A percentile compares a stretch with the other conserved stretches of the same genome.
These are phyloP conservation scores for Zhuliangozyma parablackwelliae DNA, from an alignment of 1,139 yeast genomes.

Conservation along the genomic window DNA sequence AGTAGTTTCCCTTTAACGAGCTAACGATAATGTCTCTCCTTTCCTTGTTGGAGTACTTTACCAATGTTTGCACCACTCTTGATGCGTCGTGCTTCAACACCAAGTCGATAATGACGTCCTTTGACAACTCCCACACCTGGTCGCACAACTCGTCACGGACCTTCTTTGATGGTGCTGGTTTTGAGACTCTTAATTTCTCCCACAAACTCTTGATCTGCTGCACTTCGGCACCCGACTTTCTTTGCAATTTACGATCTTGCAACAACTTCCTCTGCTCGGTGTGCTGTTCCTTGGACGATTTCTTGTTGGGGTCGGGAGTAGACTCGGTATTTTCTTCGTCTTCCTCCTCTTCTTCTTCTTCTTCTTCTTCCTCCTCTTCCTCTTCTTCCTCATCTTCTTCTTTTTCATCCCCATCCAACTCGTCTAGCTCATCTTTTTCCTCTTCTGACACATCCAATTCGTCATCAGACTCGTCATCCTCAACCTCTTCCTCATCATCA, in stretches of 20 bases:
- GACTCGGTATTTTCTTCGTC: constrained; percentile 14
- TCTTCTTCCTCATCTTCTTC: constrained; percentile 18
- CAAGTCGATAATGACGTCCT: constrained; percentile 74
- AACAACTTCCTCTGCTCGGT: constrained; percentile 77
- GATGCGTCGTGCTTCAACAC: constrained; percentile 96
- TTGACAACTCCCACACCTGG: constrained; percentile 80
- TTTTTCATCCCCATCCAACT: constrained; percentile 15
- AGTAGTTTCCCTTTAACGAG: constrained; percentile 72
- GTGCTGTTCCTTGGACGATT: constrained; percentile 65
- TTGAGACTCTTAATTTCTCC: constrained; percentile 87
- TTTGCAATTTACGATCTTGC: constrained; percentile 78
- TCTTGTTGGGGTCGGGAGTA: constrained; percentile 36
- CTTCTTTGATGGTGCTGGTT: constrained; percentile 74
- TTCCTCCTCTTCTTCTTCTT: constrained; percentile 15
- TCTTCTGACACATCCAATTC: constrained; percentile 16
- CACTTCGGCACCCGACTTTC: constrained; percentile 82
- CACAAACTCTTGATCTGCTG: constrained; percentile 82
- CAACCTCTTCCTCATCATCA: constrained; percentile 8
- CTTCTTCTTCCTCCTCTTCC: constrained; percentile 14
- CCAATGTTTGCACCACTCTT: constrained; percentile 89
- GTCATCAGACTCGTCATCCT: constrained; percentile 9
- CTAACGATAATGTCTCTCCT: constrained; percentile 70
- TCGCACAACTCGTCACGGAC: constrained; percentile 75
- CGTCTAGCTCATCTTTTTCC: constrained; percentile 11
- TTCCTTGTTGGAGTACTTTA: constrained; percentile 77